A percentile compares a stretch with the other conserved stretches of the same genome.
Conservation (phyloP, 202 grass and related monocot species). For the Brachypodium distachyon region DNA sequence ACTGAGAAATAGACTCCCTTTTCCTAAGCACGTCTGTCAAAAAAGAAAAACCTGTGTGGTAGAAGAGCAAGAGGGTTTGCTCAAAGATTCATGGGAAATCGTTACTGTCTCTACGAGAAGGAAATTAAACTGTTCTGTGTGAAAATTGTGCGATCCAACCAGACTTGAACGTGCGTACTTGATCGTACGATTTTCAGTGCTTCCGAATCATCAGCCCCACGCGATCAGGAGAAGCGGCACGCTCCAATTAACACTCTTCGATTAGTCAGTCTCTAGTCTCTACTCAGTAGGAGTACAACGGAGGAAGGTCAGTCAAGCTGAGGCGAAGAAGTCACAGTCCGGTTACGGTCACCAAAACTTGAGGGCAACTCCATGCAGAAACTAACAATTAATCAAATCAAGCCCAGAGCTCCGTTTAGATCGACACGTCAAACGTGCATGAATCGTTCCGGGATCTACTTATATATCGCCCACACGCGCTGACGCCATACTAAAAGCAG, state of each 20-base stretch:
- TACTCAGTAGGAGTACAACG: not conserved
- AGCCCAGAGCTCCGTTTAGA: not conserved
- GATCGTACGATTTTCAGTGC: too few relatives aligned
- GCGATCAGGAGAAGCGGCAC: not conserved
- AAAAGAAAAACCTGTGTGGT: too few relatives aligned
- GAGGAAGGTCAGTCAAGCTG: not conserved
- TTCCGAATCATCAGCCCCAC: too few relatives aligned
- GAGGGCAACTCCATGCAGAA: not conserved
- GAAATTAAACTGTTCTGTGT: too few relatives aligned
- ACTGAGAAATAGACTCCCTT: too few relatives aligned
- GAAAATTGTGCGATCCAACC: not conserved
- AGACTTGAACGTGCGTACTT: not conserved
- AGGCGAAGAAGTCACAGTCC: not conserved
- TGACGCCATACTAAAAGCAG: not conserved
- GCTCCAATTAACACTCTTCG: not conserved
- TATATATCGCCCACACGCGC: not conserved
- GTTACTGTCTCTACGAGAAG: too few relatives aligned
- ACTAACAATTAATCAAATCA: not conserved
- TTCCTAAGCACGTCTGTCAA: too few relatives aligned
- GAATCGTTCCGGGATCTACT: not conserved
- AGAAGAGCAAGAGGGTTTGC: too few relatives aligned
- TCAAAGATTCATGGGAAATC: too few relatives aligned
- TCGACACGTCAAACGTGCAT: not conserved
- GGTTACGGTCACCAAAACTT: not conserved
- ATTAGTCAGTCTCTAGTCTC: too few relatives aligned